Conservation (phyloP, 2,329 filamentous ascomycete genomes). For the Trichothecium sympodiale region DNA sequence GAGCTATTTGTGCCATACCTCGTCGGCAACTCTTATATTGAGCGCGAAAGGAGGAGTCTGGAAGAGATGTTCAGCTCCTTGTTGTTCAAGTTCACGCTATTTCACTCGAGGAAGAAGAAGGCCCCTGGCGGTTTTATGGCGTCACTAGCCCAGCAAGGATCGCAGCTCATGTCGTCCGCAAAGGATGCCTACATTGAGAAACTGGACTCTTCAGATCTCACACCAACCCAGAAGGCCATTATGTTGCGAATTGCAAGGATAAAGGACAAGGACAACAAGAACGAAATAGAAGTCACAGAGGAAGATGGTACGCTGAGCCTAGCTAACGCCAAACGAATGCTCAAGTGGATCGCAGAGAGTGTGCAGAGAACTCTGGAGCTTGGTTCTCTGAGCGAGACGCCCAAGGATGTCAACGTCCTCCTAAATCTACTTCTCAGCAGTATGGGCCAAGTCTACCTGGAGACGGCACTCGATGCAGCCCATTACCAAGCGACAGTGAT, state of each 20-base stretch:
- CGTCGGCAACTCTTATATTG: conserved; percentile 59
- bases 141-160: conserved; percentile 79
- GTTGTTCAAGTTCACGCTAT: conserved; percentile 94
- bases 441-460: conserved; percentile 74
- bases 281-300: conserved; percentile 83
- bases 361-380: conserved; percentile 85
- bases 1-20: conserved; percentile 66
- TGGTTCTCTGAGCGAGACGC: conserved; percentile 77
- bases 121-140: conserved; percentile 86
- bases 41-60: conserved; percentile 56
- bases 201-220: conserved; percentile 80
- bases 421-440: conserved; percentile 73
- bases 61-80: conserved; percentile 83
- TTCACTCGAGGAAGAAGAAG: conserved; percentile 81
- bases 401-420: conserved; percentile 83
- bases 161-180: conserved; percentile 76
- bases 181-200: conserved; percentile 86
- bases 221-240: conserved; percentile 78
- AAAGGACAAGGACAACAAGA: conserved; percentile 63
- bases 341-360: conserved; percentile 93
- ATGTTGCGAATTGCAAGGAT: conserved; percentile 82
- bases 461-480: conserved; percentile 58
- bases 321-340: conserved; percentile 90
- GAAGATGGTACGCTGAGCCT: conserved; percentile 77
- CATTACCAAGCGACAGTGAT: conserved; percentile 64